These are phyloP conservation scores for Cetraspora pellucida DNA, from an alignment of 192 early-diverging fungal species.

Conservation along the genomic window DNA sequence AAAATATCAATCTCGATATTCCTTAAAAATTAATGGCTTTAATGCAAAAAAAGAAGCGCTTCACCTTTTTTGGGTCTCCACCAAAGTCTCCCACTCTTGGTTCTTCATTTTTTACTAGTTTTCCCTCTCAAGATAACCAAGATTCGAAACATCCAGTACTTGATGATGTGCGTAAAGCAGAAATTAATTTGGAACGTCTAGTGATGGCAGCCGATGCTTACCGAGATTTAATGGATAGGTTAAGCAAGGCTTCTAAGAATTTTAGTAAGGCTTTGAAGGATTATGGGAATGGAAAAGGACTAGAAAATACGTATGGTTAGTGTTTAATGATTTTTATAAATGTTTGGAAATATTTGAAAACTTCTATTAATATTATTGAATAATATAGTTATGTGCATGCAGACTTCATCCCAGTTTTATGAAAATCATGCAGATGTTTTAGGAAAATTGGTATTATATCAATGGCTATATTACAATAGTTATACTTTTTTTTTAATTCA, in stretches of 20 bases:
- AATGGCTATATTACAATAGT: no score
- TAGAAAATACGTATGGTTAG: slow-evolving; percentile 47
- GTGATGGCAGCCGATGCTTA: slow-evolving; percentile 46
- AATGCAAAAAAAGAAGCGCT: slow-evolving; percentile 15
- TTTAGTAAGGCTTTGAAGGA: slow-evolving; percentile 45
- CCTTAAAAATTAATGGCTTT: slow-evolving; percentile 11
- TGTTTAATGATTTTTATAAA: not conserved
- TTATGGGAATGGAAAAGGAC: slow-evolving; percentile 46
- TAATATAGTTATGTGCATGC: slow-evolving; percentile 46
- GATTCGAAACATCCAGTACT: not conserved
- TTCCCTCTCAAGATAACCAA: not conserved
- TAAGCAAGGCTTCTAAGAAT: slow-evolving; percentile 44
- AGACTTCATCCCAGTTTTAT: slow-evolving; percentile 51
- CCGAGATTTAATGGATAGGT: slow-evolving; percentile 40
- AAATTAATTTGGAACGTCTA: slow-evolving; percentile 42
- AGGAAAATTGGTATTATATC: slow-evolving; percentile 41
- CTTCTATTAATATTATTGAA: not conserved
- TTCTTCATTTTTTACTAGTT: not conserved
- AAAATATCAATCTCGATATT: not conserved
- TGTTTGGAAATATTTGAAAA: not conserved
- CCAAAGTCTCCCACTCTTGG: not conserved
- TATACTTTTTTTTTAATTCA: not conserved
- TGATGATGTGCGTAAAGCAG: slow-evolving; percentile 39
- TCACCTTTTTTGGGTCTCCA: slow-evolving; percentile 17
- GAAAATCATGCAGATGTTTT: slow-evolving; percentile 45